These are phyloP conservation scores for Agroathelia rolfsii DNA, from an alignment of 1,284 basidiomycete genomes.

Conservation along the genomic window DNA sequence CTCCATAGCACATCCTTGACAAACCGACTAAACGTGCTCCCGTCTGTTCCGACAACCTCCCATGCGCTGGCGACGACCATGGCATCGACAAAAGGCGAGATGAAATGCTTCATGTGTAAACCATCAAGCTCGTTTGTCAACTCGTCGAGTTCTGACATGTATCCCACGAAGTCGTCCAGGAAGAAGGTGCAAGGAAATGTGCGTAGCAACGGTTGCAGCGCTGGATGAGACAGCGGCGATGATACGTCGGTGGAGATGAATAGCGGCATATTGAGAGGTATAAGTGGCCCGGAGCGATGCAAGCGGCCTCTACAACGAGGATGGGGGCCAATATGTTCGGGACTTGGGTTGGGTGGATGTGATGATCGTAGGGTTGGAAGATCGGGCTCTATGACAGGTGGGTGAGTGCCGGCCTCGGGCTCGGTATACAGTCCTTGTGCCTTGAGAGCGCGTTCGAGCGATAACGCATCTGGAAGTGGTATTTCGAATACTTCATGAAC, in stretches of 20 bases:
- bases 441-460: constrained; percentile 25
- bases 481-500: constrained; percentile 34
- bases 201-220: constrained; percentile 37
- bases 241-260: constrained; percentile 64
- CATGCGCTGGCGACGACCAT: constrained; percentile 50
- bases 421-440: too few species aligned
- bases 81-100: constrained; percentile 61
- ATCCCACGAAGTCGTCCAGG: constrained; percentile 42
- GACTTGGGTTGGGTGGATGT: constrained; percentile 13
- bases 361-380: constrained; percentile 15
- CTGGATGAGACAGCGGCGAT: constrained; percentile 32
- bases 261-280: constrained; percentile 47
- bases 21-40: constrained; percentile 67
- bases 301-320: constrained; percentile 23
- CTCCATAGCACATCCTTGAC: constrained; percentile 59
- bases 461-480: constrained; percentile 25
- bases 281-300: constrained; percentile 24
- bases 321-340: constrained; percentile 14
- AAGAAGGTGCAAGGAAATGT: constrained; percentile 68
- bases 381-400: constrained; percentile 14
- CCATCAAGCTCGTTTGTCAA: constrained; percentile 45
- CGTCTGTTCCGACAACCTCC: constrained; percentile 53
- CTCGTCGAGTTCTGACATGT: constrained; percentile 26
- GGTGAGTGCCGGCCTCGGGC: too few species aligned
- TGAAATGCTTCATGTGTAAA: constrained; percentile 35